Base-by-base conservation (phyloP, 139 green algal genomes). In the Chlorella sp. region DNA sequence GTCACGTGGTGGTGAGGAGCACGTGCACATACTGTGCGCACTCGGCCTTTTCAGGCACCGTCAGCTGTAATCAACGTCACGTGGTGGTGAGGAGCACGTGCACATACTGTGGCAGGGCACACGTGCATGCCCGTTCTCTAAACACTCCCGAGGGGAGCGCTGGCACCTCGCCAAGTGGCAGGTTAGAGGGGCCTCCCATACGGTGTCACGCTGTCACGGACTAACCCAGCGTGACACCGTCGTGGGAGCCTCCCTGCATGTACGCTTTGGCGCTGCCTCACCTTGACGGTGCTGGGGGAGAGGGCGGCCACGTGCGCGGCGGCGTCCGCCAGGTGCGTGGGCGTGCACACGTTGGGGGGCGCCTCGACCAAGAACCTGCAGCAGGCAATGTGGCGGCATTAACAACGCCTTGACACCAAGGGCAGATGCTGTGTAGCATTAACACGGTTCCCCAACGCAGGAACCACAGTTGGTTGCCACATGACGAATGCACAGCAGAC, bases 291-390 rank as follows among this genome's bases (percentile, higher is more conserved):
- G 55, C 27, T 30, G 24, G 55, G 55, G 17, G 24, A 27, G 14
- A 31, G 50, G 3, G 69, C 73, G 2, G 88, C 84, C 62, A 96
- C 89, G 75, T 81, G 70, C 5, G 71, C 71, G 2, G 94, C 94
- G 2, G 88, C 74, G 1, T 89, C 77, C 0, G 94, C 94, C 31
- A 98, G 71, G 81, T 95, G 80, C 2, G 76, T 84, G 34, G 95
- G 95, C 0, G 91, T 98, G 85, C 91, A 95, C 24, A 98, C 82
- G 78, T 99, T 99, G 67, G 95, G 88, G 0, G 95, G 95, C 34
- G 92, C 86, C 80, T 97, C 93, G 27, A 99, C 94, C 23, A 99
- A 86, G 83, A 97, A 94, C 66, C 91, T 88, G 73, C 55, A 64
- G 55, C 14, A 4, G 20, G 24, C 55, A 64, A 10, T 55, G 42